Evolutionary conservation across 768 basidiomycete genomes (phyloP).

Genomic region (Pleurotus djamor): DNA sequence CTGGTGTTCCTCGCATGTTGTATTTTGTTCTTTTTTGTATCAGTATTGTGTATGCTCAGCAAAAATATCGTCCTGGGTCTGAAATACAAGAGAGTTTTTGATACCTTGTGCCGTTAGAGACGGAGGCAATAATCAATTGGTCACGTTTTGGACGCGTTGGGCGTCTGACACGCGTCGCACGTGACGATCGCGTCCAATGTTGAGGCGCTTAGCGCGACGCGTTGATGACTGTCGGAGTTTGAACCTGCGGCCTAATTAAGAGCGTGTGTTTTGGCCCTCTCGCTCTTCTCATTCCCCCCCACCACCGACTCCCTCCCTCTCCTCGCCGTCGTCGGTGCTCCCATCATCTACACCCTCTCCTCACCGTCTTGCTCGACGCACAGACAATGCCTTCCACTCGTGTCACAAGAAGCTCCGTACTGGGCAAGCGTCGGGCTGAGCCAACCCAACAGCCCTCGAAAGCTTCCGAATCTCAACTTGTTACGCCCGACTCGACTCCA

Average conservation of each 20-base stretch:
- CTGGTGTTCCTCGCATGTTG: not conserved
- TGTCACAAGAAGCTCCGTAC: slow-evolving; percentile 23
- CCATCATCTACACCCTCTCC: slow-evolving; percentile 4
- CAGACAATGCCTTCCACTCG: slow-evolving; percentile 9
- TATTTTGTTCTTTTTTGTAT: not conserved
- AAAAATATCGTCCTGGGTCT: no score
- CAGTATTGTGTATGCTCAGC: no score
- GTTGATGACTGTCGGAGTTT: slow-evolving; percentile 11
- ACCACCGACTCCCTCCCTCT: not conserved
- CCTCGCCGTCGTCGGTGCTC: not conserved
- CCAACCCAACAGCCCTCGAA: slow-evolving; percentile 18
- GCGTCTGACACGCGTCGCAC: not conserved
- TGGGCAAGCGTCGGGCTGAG: slow-evolving; percentile 28
- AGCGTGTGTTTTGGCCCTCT: not conserved
- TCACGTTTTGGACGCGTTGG: slow-evolving; percentile 6
- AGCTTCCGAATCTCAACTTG: slow-evolving; percentile 38
- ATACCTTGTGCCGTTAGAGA: no score
- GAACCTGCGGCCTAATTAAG: not conserved
- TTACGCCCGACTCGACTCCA: slow-evolving; percentile 63
- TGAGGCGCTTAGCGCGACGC: slow-evolving; percentile 8
- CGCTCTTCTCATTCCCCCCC: slow-evolving; percentile 6
- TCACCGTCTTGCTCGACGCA: slow-evolving; percentile 1
- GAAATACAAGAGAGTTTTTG: no score
- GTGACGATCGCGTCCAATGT: no score
- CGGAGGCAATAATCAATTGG: not conserved